phyloP scores from a whole-genome alignment of 2,329 filamentous ascomycete genomes.

The Fusarium mangiferae region DNA sequence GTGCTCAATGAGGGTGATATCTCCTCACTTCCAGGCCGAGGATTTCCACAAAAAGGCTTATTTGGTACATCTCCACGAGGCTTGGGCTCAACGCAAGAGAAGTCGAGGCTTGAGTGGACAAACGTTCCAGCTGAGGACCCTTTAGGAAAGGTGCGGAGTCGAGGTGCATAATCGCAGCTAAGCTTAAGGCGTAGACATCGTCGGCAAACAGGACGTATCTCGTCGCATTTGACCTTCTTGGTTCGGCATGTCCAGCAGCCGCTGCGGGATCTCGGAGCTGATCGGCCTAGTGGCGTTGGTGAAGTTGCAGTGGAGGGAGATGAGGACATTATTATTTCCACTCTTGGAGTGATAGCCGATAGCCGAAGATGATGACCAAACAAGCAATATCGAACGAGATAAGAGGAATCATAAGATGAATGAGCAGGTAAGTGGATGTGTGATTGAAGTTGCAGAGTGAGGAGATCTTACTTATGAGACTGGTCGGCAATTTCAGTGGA shows the following conservation, averaged over 20 bases:
- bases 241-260: not conserved
- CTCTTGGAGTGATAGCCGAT: not conserved
- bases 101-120: not conserved
- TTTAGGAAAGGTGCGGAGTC: not conserved
- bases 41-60: rapidly evolving
- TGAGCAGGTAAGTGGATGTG: not conserved
- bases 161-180: not conserved
- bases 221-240: not conserved
- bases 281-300: not conserved
- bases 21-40: not conserved
- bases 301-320: not conserved
- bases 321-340: not conserved
- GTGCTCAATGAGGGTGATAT: not conserved
- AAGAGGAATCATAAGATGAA: not conserved
- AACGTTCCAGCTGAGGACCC: not conserved
- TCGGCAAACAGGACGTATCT: not conserved
- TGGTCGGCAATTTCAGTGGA: not conserved
- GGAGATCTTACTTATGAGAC: not conserved
- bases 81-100: not conserved
- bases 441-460: not conserved
- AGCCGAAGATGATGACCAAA: not conserved
- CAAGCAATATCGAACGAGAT: not conserved
- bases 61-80: rapidly evolving
- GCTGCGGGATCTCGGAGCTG: not conserved
- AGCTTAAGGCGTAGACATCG: not conserved